Conservation (phyloP, 805 yeast genomes). For the Schizosaccharomyces octosporus region DNA sequence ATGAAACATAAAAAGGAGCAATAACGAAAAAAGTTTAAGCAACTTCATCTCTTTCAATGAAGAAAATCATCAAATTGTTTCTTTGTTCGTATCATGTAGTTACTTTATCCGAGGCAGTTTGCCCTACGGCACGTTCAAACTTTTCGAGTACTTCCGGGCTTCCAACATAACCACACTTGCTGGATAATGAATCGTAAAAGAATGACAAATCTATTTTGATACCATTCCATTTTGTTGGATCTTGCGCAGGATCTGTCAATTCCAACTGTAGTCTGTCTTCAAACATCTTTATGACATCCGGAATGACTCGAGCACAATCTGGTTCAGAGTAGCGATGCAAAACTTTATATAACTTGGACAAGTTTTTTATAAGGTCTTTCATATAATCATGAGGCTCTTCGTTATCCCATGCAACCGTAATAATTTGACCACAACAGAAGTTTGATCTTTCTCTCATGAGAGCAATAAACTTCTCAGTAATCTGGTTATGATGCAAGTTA, state of each 20-base stretch:
- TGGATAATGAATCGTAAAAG: neutral
- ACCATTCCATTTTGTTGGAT: neutral
- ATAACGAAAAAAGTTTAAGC: no score
- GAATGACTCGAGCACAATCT: neutral
- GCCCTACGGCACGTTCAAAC: neutral
- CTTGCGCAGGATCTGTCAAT: neutral
- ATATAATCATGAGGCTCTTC: conserved; percentile 34
- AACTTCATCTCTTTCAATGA: no score
- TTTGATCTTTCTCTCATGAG: conserved; percentile 43
- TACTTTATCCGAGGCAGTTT: no score
- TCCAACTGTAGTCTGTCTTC: conserved; percentile 1
- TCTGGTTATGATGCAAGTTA: conserved; percentile 37
- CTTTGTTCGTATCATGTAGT: no score
- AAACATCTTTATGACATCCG: neutral
- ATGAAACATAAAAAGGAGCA: no score
- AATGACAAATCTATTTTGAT: neutral
- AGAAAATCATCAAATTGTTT: no score
- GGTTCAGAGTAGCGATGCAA: conserved; percentile 12
- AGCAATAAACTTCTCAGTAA: conserved; percentile 37
- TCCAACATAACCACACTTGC: neutral
- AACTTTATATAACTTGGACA: conserved; percentile 36
- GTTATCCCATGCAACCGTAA: conserved; percentile 25
- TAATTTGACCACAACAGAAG: conserved; percentile 25
- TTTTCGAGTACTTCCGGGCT: neutral
- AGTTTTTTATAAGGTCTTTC: conserved; percentile 41